These are phyloP conservation scores for Candida silvatica DNA, from an alignment of 805 yeast species.

Conservation along the genomic window DNA sequence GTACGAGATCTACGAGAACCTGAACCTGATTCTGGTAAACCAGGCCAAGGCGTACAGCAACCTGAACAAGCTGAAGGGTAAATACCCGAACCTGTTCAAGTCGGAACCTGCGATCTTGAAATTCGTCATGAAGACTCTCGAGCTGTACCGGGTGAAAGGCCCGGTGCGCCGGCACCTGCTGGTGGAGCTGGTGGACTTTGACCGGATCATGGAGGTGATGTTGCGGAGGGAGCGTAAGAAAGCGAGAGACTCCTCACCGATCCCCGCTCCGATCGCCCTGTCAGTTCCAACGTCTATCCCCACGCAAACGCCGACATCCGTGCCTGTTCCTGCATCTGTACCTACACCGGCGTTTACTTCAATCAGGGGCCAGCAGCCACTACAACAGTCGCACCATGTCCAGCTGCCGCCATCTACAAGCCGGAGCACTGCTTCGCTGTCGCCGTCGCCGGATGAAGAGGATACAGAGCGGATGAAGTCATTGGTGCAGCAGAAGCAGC, in stretches of 20 bases:
- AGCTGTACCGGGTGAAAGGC: slow-evolving; percentile 50
- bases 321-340: too few species aligned
- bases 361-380: too few species aligned
- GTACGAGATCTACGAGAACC: slow-evolving; percentile 21
- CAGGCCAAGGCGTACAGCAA: slow-evolving; percentile 19
- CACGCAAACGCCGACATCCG: too few species aligned
- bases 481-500: too few species aligned
- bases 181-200: slow-evolving; percentile 53
- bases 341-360: too few species aligned
- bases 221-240: slow-evolving; percentile 35
- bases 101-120: slow-evolving; percentile 43
- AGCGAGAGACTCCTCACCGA: slow-evolving; percentile 1
- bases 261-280: too few species aligned
- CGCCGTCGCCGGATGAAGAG: too few species aligned
- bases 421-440: too few species aligned
- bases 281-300: too few species aligned
- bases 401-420: too few species aligned
- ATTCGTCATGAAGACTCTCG: slow-evolving; percentile 42
- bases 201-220: slow-evolving; percentile 41
- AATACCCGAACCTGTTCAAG: slow-evolving; percentile 44
- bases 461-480: too few species aligned
- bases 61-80: slow-evolving; percentile 44
- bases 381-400: too few species aligned
- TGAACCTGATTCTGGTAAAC: slow-evolving; percentile 18
- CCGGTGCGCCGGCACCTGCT: slow-evolving; percentile 52